Conservation (phyloP, 805 yeast species). For the Candida maltosa region DNA sequence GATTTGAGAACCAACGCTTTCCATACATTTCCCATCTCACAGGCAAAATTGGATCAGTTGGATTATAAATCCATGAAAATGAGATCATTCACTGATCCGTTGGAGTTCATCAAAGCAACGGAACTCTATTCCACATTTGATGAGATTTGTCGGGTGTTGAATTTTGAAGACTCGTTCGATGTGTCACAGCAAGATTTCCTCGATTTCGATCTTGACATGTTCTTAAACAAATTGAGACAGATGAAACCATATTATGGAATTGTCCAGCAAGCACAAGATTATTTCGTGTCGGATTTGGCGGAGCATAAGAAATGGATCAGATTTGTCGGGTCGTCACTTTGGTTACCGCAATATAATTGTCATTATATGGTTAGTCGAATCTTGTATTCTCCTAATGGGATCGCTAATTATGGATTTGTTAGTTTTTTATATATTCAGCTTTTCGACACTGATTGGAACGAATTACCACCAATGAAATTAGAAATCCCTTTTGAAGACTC, state of each 20-base stretch:
- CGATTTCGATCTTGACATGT: constrained; percentile 13
- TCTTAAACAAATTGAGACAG: constrained; percentile 9
- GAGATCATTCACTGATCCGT: constrained; percentile 17
- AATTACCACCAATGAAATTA: constrained; percentile 16
- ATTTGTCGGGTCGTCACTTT: constrained; percentile 30
- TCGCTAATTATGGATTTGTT: constrained; percentile 21
- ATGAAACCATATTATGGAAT: constrained; percentile 10
- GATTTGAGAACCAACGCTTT: constrained; percentile 1
- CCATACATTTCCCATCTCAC: constrained; percentile 9
- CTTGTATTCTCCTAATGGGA: constrained; percentile 20
- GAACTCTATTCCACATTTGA: constrained; percentile 9
- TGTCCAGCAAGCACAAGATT: constrained; percentile 12
- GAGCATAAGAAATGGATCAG: constrained; percentile 25
- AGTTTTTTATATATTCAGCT: constrained; percentile 22
- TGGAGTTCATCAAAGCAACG: constrained; percentile 5
- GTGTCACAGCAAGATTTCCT: constrained; percentile 13
- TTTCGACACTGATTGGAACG: constrained; percentile 21
- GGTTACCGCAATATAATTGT: constrained; percentile 28
- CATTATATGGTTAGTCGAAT: constrained; percentile 29
- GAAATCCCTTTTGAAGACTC: constrained; percentile 23
- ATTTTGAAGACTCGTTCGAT: constrained; percentile 10
- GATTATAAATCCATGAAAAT: constrained; percentile 5
- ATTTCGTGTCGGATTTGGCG: constrained; percentile 18
- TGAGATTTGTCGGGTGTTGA: constrained; percentile 14
- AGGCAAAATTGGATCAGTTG: constrained; percentile 3